phyloP scores from a whole-genome alignment of 306 rosid species.

The Mimosa pudica region DNA sequence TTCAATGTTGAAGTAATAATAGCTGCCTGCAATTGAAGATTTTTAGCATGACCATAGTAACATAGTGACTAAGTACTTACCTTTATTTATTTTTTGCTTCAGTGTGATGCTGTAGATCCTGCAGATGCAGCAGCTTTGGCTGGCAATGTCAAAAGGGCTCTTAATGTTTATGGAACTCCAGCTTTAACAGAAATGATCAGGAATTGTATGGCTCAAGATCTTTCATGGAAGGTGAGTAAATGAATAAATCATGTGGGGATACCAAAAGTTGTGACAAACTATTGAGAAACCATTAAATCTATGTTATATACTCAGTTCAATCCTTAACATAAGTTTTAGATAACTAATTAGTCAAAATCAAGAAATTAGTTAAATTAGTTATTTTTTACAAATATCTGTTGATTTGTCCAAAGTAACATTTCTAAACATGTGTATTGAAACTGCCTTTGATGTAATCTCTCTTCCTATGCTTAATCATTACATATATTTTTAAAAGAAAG shows the following conservation, averaged over 20 bases:
- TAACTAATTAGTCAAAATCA: too few relatives aligned
- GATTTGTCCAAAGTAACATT: too few relatives aligned
- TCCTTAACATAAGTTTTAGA: too few relatives aligned
- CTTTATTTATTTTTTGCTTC: not conserved
- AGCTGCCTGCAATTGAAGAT: constrained; percentile 5
- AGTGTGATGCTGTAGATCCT: constrained; percentile 83
- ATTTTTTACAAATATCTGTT: too few relatives aligned
- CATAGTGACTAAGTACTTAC: constrained; percentile 22
- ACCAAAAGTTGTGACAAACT: not conserved
- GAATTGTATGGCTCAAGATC: constrained; percentile 83
- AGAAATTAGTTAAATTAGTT: too few relatives aligned
- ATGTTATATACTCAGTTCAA: not conserved
- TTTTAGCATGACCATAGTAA: not conserved
- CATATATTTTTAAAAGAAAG: too few relatives aligned
- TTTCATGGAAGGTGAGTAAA: constrained; percentile 78
- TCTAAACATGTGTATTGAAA: too few relatives aligned
- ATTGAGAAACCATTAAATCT: not conserved
- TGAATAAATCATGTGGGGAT: not conserved
- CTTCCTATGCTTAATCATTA: too few relatives aligned
- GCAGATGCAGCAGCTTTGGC: constrained; percentile 62
- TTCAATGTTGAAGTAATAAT: constrained; percentile 75
- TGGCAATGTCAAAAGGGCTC: constrained; percentile 55
- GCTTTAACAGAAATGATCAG: constrained; percentile 60
- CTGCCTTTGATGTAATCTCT: too few relatives aligned
- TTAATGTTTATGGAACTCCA: constrained; percentile 50